A percentile compares a stretch with the other conserved stretches of the same genome.
Conservation (phyloP, 2,329 filamentous ascomycete genomes). For the Aphanocladium album region DNA sequence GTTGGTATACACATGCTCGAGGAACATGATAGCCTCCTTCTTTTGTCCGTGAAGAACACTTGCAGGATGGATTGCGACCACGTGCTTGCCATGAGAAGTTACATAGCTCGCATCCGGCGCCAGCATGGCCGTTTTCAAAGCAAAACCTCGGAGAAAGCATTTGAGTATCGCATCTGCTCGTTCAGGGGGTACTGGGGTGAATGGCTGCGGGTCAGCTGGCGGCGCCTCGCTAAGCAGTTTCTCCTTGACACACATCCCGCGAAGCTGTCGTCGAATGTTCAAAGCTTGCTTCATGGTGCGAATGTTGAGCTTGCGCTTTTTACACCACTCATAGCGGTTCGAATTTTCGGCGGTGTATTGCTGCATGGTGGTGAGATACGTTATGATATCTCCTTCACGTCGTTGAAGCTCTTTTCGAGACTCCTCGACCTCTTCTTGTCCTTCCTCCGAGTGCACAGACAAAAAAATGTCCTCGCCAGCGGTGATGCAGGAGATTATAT, state of each 20-base stretch:
- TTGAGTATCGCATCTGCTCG: constrained; percentile 50
- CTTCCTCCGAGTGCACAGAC: constrained; percentile 54
- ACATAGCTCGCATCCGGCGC: constrained; percentile 57
- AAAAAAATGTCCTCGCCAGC: constrained; percentile 60
- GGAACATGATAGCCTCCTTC: constrained; percentile 62
- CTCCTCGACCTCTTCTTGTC: constrained; percentile 47
- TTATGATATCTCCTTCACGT: constrained; percentile 61
- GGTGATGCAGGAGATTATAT: constrained; percentile 66
- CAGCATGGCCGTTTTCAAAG: constrained; percentile 54
- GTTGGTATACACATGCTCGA: constrained; percentile 61
- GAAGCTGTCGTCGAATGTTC: constrained; percentile 58
- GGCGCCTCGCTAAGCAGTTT: constrained; percentile 43
- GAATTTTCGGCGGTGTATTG: constrained; percentile 53
- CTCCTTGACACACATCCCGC: constrained; percentile 49
- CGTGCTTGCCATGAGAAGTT: constrained; percentile 54
- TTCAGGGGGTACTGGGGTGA: constrained; percentile 49
- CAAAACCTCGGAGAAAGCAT: constrained; percentile 59
- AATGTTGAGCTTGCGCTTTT: constrained; percentile 49
- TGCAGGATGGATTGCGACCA: constrained; percentile 57
- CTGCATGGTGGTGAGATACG: constrained; percentile 59
- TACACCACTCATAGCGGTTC: constrained; percentile 54
- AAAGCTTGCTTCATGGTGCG: constrained; percentile 60
- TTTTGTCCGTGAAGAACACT: constrained; percentile 60
- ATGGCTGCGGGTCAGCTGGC: constrained; percentile 50
- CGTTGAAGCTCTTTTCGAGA: constrained; percentile 53